Conservation (phyloP, 495 filamentous ascomycete genomes). For the Immersiella caudata region DNA sequence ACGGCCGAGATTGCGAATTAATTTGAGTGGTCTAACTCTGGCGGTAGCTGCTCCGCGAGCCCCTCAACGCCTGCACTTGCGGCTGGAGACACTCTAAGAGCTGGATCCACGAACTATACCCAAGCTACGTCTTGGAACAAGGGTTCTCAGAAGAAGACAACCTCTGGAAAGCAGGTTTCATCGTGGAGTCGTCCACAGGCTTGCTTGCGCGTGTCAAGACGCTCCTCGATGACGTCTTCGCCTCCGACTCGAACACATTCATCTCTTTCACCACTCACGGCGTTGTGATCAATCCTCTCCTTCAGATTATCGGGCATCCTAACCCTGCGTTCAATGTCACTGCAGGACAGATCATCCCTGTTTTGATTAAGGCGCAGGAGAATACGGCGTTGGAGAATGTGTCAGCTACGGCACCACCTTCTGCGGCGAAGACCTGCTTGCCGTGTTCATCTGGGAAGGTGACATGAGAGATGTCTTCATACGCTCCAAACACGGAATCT, state of each 20-base stretch:
- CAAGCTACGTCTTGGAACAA: not conserved
- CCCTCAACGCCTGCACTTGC: slow-evolving; percentile 16
- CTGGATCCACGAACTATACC: not conserved
- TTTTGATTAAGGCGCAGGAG: not conserved
- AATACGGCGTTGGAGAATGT: too few relatives aligned
- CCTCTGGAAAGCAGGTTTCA: not conserved
- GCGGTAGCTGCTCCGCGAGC: slow-evolving; percentile 8
- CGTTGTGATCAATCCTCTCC: not conserved
- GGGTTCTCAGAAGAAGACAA: slow-evolving; percentile 10
- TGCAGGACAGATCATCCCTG: slow-evolving; percentile 5
- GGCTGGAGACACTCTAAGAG: slow-evolving; percentile 1
- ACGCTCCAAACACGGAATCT: too few relatives aligned
- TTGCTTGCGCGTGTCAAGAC: not conserved
- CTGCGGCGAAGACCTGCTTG: too few relatives aligned
- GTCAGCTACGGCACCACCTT: too few relatives aligned
- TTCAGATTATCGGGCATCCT: slow-evolving; percentile 7
- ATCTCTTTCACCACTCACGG: slow-evolving; percentile 11
- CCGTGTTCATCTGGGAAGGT: too few relatives aligned
- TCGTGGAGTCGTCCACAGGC: not conserved
- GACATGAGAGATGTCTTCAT: too few relatives aligned
- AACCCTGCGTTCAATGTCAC: slow-evolving; percentile 4
- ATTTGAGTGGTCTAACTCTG: too few relatives aligned
- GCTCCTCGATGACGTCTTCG: slow-evolving; percentile 12
- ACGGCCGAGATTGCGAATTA: too few relatives aligned
- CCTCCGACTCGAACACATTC: not conserved